Evolutionary conservation across 371 early-diverging fungal species (phyloP).

Genomic region (Synchytrium microbalum): DNA sequence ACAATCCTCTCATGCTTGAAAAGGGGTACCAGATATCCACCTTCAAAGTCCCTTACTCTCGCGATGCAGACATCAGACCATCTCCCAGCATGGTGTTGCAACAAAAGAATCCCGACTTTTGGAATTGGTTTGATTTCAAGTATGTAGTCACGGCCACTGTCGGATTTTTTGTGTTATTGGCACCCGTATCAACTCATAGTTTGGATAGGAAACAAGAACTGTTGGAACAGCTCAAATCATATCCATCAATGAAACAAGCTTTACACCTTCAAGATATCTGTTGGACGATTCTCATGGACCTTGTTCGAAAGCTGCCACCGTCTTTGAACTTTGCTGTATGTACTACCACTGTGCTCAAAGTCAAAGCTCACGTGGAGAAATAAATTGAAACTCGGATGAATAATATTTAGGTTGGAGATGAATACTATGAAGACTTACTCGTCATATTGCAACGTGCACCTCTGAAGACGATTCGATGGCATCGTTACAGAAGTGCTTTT

Average conservation of each 20-base stretch:
- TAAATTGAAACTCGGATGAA: too few species aligned
- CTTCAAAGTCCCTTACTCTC: too few species aligned
- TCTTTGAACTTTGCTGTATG: not conserved
- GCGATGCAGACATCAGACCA: too few species aligned
- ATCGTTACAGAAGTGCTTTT: constrained; percentile 40
- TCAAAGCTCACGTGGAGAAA: too few species aligned
- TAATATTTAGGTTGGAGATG: not conserved
- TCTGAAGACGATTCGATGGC: constrained; percentile 43
- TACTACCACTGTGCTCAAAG: too few species aligned
- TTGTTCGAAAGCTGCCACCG: not conserved
- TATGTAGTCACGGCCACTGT: not conserved
- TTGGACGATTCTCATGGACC: not conserved
- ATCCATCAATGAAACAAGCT: not conserved
- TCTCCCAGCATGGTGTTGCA: not conserved
- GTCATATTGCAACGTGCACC: constrained; percentile 8
- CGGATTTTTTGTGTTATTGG: not conserved
- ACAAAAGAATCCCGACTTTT: not conserved
- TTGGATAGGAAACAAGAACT: not conserved
- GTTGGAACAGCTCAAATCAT: not conserved
- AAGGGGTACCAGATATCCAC: too few species aligned
- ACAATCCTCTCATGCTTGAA: too few species aligned
- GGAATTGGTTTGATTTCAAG: not conserved
- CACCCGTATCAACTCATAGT: not conserved
- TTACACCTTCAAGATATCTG: not conserved
- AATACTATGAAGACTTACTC: constrained; percentile 3